A percentile compares a stretch with the other conserved stretches of the same genome.
phyloP scores from a whole-genome alignment of 1,284 basidiomycete species.

The Butyriboletus appendiculatus region DNA sequence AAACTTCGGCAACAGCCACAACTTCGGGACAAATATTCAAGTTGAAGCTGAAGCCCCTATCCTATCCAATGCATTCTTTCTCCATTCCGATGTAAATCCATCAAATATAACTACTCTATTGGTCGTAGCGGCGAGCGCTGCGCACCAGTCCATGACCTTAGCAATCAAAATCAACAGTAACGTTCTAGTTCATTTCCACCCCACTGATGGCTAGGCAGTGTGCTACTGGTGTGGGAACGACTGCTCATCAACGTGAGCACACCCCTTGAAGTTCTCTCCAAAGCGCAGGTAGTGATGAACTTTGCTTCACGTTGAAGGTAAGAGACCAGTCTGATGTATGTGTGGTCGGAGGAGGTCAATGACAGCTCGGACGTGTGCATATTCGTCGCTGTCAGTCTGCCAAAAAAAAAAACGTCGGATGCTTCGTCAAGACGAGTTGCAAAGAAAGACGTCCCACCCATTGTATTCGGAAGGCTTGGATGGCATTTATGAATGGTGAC shows the following conservation, averaged over 20 bases:
- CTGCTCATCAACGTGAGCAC: slow-evolving; percentile 2
- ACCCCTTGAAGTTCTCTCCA: slow-evolving; percentile 7
- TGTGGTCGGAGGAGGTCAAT: slow-evolving; percentile 2
- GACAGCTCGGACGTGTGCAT: not conserved
- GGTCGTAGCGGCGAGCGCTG: too few relatives aligned
- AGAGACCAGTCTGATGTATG: slow-evolving; percentile 9
- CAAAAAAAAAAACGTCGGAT: too few relatives aligned
- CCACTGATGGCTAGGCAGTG: too few relatives aligned
- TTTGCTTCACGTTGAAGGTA: slow-evolving; percentile 1
- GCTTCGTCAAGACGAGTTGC: slow-evolving; percentile 1
- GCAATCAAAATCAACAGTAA: too few relatives aligned
- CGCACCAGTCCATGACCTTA: too few relatives aligned
- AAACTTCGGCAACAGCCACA: too few relatives aligned
- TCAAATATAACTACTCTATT: too few relatives aligned
- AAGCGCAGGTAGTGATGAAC: slow-evolving; percentile 5
- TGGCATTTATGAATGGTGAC: not conserved
- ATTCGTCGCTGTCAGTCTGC: not conserved
- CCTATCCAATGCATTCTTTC: too few relatives aligned
- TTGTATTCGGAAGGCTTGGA: not conserved
- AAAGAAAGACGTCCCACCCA: slow-evolving; percentile 1
- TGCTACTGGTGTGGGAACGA: not conserved
- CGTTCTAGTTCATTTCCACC: too few relatives aligned
- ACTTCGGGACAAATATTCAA: too few relatives aligned
- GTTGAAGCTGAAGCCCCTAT: too few relatives aligned
- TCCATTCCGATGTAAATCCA: too few relatives aligned